Percentiles rank a stretch among this genome's conserved stretches.
These are phyloP conservation scores for Cyclotella cryptica DNA, from an alignment of 108 stramenopile species.

Conservation along the genomic window DNA sequence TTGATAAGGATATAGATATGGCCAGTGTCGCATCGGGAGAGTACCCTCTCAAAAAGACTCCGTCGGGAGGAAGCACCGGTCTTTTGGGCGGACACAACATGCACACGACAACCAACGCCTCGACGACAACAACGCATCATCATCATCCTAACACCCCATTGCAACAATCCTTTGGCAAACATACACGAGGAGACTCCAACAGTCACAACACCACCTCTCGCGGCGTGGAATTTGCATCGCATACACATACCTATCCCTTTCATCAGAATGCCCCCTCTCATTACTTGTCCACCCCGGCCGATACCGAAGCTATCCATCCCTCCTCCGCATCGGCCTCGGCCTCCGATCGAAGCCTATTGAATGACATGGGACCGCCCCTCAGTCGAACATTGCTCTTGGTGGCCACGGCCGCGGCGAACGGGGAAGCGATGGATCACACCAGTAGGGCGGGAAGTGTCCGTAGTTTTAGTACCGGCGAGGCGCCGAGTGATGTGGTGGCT, in stretches of 20 bases:
- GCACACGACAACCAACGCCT: not conserved
- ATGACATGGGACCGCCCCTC: conserved; percentile 72
- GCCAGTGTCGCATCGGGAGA: conserved; percentile 30
- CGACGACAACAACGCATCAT: not conserved
- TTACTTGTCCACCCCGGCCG: conserved; percentile 1
- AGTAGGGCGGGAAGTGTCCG: conserved; percentile 20
- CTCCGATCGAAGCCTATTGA: conserved; percentile 1
- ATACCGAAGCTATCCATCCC: not conserved
- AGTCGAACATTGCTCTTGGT: conserved; percentile 47
- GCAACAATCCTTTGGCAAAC: not conserved
- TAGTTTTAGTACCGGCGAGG: conserved; percentile 39
- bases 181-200: not conserved
- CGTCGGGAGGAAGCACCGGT: no score
- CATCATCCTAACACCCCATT: not conserved
- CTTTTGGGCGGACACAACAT: no score
- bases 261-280: conserved; percentile 22
- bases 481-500: conserved; percentile 55
- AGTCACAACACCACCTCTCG: not conserved
- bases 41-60: not conserved
- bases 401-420: not conserved
- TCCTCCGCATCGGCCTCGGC: not conserved
- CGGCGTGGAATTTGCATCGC: conserved; percentile 25
- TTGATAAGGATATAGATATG: conserved; percentile 63
- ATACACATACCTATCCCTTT: conserved; percentile 20
- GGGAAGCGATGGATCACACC: not conserved